Evolutionary conservation across 176 grass and related monocot genomes (phyloP).

Genomic region (Leersia perrieri): DNA sequence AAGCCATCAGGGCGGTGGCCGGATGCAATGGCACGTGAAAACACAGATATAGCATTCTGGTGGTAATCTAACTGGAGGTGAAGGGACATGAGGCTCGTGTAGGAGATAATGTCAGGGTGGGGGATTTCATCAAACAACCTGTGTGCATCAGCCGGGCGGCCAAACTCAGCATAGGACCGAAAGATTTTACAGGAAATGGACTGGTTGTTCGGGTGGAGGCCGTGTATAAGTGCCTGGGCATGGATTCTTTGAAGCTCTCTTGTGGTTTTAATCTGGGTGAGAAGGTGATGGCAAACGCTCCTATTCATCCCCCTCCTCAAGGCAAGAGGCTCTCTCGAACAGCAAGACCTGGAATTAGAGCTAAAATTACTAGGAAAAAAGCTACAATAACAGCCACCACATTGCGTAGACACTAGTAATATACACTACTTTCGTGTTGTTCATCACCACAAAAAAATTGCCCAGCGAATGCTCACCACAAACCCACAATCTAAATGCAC

Average conservation of each 20-base stretch:
- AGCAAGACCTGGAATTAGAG: slow-evolving; percentile 34
- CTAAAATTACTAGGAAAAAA: slow-evolving; percentile 27
- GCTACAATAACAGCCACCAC: background rate
- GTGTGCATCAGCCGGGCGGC: background rate
- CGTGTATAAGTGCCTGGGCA: slow-evolving; percentile 19
- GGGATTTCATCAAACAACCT: slow-evolving; percentile 53
- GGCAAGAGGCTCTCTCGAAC: background rate
- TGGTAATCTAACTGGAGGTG: slow-evolving; percentile 30
- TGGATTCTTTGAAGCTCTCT: slow-evolving; percentile 53
- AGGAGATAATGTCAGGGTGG: slow-evolving; percentile 50
- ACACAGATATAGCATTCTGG: slow-evolving; percentile 33
- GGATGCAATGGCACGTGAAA: background rate
- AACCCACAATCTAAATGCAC: background rate
- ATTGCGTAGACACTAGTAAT: background rate
- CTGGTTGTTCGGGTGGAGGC: slow-evolving; percentile 42
- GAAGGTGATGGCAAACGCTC: slow-evolving; percentile 35
- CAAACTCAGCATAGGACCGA: slow-evolving; percentile 40
- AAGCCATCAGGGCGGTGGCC: slow-evolving; percentile 44
- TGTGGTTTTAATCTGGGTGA: slow-evolving; percentile 37
- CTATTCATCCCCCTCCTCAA: slow-evolving; percentile 32
- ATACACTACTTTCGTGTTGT: background rate
- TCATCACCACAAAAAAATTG: background rate
- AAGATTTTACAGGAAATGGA: slow-evolving; percentile 61
- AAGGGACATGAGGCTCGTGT: slow-evolving; percentile 60
- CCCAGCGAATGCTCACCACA: background rate